These are phyloP conservation scores for Takashimella koratensis DNA, from an alignment of 1,284 basidiomycete species.

Conservation along the genomic window DNA sequence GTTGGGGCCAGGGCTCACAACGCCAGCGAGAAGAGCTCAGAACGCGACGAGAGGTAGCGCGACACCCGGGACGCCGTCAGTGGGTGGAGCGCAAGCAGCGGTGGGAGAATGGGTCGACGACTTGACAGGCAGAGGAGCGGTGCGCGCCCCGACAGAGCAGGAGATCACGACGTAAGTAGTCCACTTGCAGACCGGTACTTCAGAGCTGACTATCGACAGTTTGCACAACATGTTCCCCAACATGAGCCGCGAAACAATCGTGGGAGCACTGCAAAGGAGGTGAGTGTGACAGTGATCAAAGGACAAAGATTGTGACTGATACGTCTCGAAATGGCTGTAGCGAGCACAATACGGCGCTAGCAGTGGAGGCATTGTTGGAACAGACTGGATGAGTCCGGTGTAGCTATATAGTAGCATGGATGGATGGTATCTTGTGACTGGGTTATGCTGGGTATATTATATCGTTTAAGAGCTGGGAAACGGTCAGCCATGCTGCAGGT, in stretches of 20 bases:
- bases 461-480: too few species aligned
- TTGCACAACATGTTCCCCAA: conserved; percentile 79
- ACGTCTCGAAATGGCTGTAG: too few species aligned
- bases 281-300: conserved; percentile 49
- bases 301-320: too few species aligned
- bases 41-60: background rate
- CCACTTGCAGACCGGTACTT: too few species aligned
- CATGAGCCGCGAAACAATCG: conserved; percentile 66
- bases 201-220: too few species aligned
- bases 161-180: conserved; percentile 59
- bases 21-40: conserved; percentile 1
- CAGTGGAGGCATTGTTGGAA: conserved; percentile 66
- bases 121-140: conserved; percentile 63
- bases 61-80: conserved; percentile 1
- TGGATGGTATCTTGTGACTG: conserved; percentile 2
- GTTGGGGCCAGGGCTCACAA: conserved; percentile 8
- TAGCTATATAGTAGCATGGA: conserved; percentile 10
- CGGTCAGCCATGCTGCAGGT: too few species aligned
- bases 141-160: conserved; percentile 63
- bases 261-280: conserved; percentile 76
- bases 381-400: conserved; percentile 20
- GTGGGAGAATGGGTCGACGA: conserved; percentile 79
- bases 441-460: background rate
- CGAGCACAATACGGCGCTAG: conserved; percentile 70
- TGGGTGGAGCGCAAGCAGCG: conserved; percentile 51